Evolutionary conservation across 805 yeast species (phyloP).

Genomic region (Candida nemodendra): DNA sequence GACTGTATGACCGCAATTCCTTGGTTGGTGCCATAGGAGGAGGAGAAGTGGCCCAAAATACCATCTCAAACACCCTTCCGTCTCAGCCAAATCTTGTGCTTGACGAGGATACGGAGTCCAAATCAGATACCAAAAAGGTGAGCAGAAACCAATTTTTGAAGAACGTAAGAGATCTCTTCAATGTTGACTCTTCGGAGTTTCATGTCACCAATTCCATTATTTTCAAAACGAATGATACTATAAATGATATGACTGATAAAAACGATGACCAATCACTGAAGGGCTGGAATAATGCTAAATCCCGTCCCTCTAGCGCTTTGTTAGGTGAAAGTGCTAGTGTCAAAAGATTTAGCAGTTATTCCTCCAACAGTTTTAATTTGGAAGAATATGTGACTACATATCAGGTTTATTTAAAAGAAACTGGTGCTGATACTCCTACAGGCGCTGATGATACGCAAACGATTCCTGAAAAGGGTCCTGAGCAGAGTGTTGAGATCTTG

Average conservation of each 20-base stretch:
- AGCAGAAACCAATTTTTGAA: constrained; percentile 50
- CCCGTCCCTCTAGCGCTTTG: constrained; percentile 35
- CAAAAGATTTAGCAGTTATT: constrained; percentile 35
- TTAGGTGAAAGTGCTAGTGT: constrained; percentile 31
- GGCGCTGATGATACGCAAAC: not conserved
- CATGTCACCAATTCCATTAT: constrained; percentile 55
- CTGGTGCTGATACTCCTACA: constrained; percentile 4
- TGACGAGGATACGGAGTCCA: constrained; percentile 5
- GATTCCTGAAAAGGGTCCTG: constrained; percentile 1
- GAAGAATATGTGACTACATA: constrained; percentile 30
- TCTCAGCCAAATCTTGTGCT: constrained; percentile 14
- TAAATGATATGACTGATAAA: constrained; percentile 19
- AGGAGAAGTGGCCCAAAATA: constrained; percentile 22
- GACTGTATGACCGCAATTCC: constrained; percentile 52
- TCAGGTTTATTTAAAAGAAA: constrained; percentile 25
- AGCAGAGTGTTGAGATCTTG: constrained; percentile 25
- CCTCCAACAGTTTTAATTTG: constrained; percentile 33
- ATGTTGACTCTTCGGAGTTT: constrained; percentile 56
- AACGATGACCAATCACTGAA: constrained; percentile 5
- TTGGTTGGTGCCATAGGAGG: constrained; percentile 56
- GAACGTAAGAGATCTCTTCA: constrained; percentile 61
- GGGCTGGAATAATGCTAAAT: constrained; percentile 13
- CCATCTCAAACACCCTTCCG: constrained; percentile 16
- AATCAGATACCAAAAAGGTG: constrained; percentile 8
- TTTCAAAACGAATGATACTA: constrained; percentile 51